Percentiles rank a stretch among this genome's conserved stretches.
Conservation (phyloP, 2,329 filamentous ascomycete species). For the Hymenoscyphus occultus region DNA sequence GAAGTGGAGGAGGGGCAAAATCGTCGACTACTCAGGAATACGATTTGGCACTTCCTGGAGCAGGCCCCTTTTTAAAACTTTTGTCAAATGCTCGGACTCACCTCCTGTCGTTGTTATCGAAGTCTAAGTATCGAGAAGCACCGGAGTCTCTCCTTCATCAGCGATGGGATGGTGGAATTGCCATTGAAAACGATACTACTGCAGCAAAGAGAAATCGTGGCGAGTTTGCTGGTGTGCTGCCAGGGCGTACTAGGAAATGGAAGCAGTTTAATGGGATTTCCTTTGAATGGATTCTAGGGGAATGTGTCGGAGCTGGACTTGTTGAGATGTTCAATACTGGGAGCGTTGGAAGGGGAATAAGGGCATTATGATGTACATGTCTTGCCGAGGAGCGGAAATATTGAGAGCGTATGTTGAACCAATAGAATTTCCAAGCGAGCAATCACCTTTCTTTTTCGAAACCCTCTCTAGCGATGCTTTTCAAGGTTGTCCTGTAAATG, state of each 20-base stretch:
- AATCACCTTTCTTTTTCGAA: no score
- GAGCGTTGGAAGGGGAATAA: constrained; percentile 67
- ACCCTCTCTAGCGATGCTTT: no score
- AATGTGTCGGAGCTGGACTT: constrained; percentile 66
- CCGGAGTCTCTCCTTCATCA: constrained; percentile 61
- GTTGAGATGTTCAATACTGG: constrained; percentile 74
- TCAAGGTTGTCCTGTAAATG: no score
- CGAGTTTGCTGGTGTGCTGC: constrained; percentile 55
- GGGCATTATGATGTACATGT: constrained; percentile 35
- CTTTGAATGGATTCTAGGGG: constrained; percentile 70
- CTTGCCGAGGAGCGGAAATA: no score
- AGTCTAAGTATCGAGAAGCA: constrained; percentile 60
- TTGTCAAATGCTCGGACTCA: constrained; percentile 59
- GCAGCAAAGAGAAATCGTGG: constrained; percentile 51
- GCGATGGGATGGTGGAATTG: constrained; percentile 68
- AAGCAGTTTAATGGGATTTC: constrained; percentile 64
- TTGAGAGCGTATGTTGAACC: no score
- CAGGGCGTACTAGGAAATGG: constrained; percentile 66
- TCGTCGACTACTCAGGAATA: constrained; percentile 35
- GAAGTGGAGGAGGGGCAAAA: constrained; percentile 39
- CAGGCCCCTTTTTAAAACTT: constrained; percentile 65
- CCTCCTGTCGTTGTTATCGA: constrained; percentile 55
- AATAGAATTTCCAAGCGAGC: no score
- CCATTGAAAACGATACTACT: constrained; percentile 43
- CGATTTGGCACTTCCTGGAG: constrained; percentile 63